These are phyloP conservation scores for Fragilaria radians DNA, from an alignment of 108 stramenopile genomes.

Conservation along the genomic window DNA sequence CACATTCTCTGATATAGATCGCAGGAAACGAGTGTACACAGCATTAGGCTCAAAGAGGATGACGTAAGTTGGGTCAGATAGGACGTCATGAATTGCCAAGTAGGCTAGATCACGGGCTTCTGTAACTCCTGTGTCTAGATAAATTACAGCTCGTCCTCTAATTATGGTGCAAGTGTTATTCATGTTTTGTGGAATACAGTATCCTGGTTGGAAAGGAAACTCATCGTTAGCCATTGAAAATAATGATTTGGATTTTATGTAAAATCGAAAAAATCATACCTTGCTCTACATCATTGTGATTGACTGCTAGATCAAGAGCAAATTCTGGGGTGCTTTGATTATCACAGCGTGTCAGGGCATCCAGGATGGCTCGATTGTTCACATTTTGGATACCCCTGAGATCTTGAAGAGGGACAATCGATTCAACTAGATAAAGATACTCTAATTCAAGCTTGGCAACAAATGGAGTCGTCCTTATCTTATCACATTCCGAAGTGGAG, in stretches of 20 bases:
- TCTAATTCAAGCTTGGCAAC: not conserved
- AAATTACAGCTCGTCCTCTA: not conserved
- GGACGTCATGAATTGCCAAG: not conserved
- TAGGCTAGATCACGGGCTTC: not conserved
- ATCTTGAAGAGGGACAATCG: not conserved
- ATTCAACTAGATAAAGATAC: not conserved
- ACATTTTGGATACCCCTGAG: not conserved
- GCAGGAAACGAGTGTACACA: not conserved
- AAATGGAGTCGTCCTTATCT: not conserved
- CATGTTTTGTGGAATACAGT: not conserved
- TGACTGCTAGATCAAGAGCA: not conserved
- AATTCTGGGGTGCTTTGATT: not conserved
- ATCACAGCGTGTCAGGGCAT: not conserved
- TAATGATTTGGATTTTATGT: not conserved
- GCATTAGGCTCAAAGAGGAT: not conserved
- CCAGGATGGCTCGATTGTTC: conserved; percentile 1
- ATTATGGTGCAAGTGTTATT: not conserved
- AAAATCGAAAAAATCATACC: not conserved
- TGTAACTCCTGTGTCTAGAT: not conserved
- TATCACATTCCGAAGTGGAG: not conserved
- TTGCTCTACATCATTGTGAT: not conserved
- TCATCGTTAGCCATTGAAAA: not conserved
- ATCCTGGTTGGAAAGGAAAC: not conserved
- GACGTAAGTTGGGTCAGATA: not conserved
- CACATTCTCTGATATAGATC: not conserved